phyloP scores from a whole-genome alignment of 2,329 filamentous ascomycete genomes.

The Ceratocystis ficicola region DNA sequence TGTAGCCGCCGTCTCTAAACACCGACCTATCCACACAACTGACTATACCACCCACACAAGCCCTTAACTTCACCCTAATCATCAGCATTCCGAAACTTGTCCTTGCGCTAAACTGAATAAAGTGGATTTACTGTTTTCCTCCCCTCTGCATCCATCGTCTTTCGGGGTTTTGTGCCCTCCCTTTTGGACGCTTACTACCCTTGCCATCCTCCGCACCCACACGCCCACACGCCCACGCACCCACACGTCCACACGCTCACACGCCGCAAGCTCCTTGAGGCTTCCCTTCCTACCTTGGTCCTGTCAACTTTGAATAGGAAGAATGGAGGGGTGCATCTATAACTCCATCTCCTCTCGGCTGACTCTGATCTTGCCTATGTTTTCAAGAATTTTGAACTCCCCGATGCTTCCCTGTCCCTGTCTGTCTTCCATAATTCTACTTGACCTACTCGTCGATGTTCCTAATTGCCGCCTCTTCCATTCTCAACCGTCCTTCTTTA shows the following conservation, averaged over 20 bases:
- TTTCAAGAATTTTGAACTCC: background rate
- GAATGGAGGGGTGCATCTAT: background rate
- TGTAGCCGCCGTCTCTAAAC: slow-evolving; percentile 5
- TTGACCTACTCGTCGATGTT: slow-evolving; percentile 16
- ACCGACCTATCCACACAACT: background rate
- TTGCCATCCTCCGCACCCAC: background rate
- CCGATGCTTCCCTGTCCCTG: slow-evolving; percentile 21
- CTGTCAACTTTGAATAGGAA: slow-evolving; percentile 4
- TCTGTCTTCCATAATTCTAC: slow-evolving; percentile 21
- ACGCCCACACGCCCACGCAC: too few relatives aligned
- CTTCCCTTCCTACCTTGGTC: background rate
- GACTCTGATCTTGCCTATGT: background rate
- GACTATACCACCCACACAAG: background rate
- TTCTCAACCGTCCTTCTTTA: background rate
- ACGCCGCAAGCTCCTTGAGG: background rate
- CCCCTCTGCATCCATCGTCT: background rate
- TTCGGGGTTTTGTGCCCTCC: background rate
- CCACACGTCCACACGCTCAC: background rate
- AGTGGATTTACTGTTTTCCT: background rate
- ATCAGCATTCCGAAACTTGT: too few relatives aligned
- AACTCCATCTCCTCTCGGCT: background rate
- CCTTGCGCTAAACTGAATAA: too few relatives aligned
- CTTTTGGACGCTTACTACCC: background rate
- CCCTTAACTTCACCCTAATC: background rate
- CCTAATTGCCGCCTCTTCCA: slow-evolving; percentile 3